Evolutionary conservation across 345 rosid species (phyloP).

Genomic region (Trapa incisa): DNA sequence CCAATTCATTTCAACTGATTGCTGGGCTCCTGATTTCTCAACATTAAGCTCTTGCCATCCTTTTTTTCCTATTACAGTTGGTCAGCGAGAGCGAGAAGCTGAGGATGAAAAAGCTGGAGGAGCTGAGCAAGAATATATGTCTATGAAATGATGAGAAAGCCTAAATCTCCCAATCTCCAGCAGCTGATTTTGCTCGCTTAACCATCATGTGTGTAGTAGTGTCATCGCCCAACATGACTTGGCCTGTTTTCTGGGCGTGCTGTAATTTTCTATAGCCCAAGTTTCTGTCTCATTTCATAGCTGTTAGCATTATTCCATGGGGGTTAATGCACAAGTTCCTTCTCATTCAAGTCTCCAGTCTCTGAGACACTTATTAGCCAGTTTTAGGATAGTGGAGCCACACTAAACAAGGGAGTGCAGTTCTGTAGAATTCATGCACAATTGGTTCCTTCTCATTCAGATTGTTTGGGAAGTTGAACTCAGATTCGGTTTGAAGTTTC

Average conservation of each 20-base stretch:
- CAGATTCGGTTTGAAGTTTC: neutral
- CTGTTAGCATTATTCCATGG: neutral
- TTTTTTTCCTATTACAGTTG: constrained; percentile 22
- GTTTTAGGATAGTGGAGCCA: neutral
- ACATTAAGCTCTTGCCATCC: neutral
- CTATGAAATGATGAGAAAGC: neutral
- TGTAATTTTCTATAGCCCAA: neutral
- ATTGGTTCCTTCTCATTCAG: neutral
- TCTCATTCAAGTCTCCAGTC: neutral
- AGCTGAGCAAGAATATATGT: constrained; percentile 42
- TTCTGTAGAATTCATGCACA: neutral
- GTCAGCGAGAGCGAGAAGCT: constrained; percentile 54
- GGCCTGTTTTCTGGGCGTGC: neutral
- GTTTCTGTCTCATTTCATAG: neutral
- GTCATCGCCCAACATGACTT: neutral
- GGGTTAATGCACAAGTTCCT: neutral
- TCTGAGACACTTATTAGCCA: neutral
- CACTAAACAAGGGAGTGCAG: neutral
- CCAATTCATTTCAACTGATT: neutral
- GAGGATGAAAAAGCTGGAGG: constrained; percentile 65
- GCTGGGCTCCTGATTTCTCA: neutral
- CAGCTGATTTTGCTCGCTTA: neutral
- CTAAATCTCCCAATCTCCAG: neutral
- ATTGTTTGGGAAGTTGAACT: constrained; percentile 4
- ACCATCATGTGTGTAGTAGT: constrained; percentile 1